Conservation (phyloP, 2,329 filamentous ascomycete species). For the Plenodomus lindquistii region DNA sequence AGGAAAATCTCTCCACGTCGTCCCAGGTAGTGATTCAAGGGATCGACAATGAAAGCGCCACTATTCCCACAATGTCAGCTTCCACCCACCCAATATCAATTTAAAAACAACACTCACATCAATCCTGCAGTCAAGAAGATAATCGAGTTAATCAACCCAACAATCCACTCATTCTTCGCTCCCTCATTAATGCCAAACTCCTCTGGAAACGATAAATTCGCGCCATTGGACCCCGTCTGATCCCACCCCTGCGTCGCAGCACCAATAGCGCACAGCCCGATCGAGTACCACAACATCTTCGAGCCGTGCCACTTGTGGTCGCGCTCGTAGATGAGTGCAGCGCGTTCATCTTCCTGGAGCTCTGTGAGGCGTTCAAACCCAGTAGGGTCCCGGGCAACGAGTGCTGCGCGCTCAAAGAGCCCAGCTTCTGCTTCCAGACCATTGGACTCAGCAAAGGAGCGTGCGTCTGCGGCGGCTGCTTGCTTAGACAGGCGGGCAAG, state of each 20-base stretch:
- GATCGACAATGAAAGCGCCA: constrained; percentile 38
- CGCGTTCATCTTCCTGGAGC: constrained; percentile 63
- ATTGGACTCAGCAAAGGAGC: constrained; percentile 64
- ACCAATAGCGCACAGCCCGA: constrained; percentile 69
- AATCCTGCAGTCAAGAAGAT: constrained; percentile 47
- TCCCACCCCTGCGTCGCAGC: constrained; percentile 72
- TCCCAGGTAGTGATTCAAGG: constrained; percentile 44
- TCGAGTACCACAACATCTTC: constrained; percentile 65
- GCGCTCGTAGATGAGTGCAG: constrained; percentile 63
- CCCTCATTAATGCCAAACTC: constrained; percentile 54
- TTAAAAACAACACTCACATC: constrained; percentile 30
- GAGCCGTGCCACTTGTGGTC: constrained; percentile 67
- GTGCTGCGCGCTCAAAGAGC: constrained; percentile 68
- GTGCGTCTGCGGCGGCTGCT: constrained; percentile 58
- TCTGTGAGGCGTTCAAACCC: constrained; percentile 65
- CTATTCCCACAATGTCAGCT: background rate
- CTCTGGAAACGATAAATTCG: constrained; percentile 64
- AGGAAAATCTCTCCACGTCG: constrained; percentile 45
- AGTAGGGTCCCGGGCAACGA: constrained; percentile 72
- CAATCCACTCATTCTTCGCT: constrained; percentile 35
- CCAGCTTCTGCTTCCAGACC: constrained; percentile 61
- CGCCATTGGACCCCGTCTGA: constrained; percentile 59
- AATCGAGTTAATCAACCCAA: constrained; percentile 41
- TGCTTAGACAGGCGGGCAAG: constrained; percentile 54
- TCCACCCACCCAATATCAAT: background rate